A percentile compares a stretch with the other conserved stretches of the same genome.
These are phyloP conservation scores for Agrocybe praecox DNA, from an alignment of 768 basidiomycete genomes.

Conservation along the genomic window DNA sequence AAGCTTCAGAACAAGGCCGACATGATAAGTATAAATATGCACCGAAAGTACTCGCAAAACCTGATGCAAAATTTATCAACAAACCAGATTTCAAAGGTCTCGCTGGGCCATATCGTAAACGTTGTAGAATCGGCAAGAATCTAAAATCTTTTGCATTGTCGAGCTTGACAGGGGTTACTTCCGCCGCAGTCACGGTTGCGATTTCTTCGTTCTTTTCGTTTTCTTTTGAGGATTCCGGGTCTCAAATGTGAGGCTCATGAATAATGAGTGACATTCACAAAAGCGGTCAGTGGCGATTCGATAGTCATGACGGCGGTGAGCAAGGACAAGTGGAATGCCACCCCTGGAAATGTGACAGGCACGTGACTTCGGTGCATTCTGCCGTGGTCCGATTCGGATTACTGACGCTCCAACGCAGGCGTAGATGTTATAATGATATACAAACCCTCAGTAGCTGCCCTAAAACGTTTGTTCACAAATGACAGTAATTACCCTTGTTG, in stretches of 20 bases:
- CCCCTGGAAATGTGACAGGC: background rate
- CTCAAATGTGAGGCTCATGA: background rate
- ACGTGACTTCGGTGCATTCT: too few relatives aligned
- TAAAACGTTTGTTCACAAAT: too few relatives aligned
- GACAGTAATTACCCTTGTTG: too few relatives aligned
- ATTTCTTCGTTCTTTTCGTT: background rate
- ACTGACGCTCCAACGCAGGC: too few relatives aligned
- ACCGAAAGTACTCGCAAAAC: slow-evolving; percentile 63
- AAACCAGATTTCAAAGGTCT: slow-evolving; percentile 55
- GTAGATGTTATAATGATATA: too few relatives aligned
- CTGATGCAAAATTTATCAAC: slow-evolving; percentile 59
- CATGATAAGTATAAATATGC: slow-evolving; percentile 15
- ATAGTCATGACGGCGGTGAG: background rate
- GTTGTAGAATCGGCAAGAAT: slow-evolving; percentile 63
- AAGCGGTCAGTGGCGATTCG: background rate
- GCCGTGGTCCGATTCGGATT: too few relatives aligned
- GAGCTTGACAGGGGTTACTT: background rate
- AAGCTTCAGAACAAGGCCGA: too few relatives aligned
- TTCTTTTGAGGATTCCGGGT: background rate
- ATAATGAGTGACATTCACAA: background rate
- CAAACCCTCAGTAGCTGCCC: too few relatives aligned
- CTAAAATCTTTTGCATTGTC: slow-evolving; percentile 47
- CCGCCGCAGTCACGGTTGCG: background rate
- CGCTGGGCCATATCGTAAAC: slow-evolving; percentile 51
- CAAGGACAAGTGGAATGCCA: background rate